Conservation (phyloP, 1,284 basidiomycete species). For the Cutaneotrichosporon sp. region DNA sequence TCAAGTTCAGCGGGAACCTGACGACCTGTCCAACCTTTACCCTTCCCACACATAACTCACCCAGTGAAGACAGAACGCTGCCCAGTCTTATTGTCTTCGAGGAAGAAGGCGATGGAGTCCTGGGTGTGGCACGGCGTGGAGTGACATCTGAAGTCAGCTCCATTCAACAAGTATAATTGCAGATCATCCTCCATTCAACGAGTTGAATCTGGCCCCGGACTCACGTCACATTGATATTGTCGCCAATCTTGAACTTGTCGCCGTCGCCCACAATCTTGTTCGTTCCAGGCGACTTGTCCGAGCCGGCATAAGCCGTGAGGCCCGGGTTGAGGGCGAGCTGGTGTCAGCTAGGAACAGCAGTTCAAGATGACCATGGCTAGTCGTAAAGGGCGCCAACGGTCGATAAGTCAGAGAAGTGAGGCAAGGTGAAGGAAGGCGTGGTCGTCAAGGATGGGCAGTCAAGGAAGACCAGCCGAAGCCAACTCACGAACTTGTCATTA, state of each 20-base stretch:
- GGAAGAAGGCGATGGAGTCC: conserved; percentile 90
- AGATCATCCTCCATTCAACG: too few species aligned
- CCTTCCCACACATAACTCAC: conserved; percentile 31
- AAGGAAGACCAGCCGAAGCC: not conserved
- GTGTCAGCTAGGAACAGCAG: not conserved
- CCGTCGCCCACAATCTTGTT: conserved; percentile 74
- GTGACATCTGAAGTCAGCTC: conserved; percentile 61
- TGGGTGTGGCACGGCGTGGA: conserved; percentile 96
- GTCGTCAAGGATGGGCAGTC: too few species aligned
- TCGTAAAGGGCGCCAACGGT: too few species aligned
- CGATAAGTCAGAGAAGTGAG: too few species aligned
- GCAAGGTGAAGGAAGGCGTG: too few species aligned
- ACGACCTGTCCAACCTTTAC: conserved; percentile 18
- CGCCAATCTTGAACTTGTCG: conserved; percentile 71
- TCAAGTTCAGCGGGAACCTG: not conserved
- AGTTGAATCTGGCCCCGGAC: conserved; percentile 6
- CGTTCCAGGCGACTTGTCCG: conserved; percentile 65
- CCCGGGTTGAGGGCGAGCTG: conserved; percentile 56
- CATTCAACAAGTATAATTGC: too few species aligned
- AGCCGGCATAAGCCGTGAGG: conserved; percentile 81
- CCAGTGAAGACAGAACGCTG: conserved; percentile 82
- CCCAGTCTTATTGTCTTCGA: conserved; percentile 65
- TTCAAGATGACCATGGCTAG: too few species aligned
- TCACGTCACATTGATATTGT: conserved; percentile 68
- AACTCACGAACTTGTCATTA: conserved; percentile 61